phyloP scores from a whole-genome alignment of 139 green algal species.

The Penium margaritaceum region DNA sequence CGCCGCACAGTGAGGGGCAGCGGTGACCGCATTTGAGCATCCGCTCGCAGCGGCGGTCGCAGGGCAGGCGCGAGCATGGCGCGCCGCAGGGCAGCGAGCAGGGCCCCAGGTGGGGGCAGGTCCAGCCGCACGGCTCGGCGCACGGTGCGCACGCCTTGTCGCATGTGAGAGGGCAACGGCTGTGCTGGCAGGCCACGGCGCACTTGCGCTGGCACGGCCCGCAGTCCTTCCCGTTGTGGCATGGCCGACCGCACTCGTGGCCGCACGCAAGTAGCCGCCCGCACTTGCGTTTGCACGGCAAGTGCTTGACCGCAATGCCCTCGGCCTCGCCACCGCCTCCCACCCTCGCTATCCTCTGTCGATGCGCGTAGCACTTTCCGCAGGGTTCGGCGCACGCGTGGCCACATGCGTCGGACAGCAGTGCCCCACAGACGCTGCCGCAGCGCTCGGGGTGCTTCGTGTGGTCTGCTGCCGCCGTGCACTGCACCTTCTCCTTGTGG shows the following conservation, averaged over 20 bases:
- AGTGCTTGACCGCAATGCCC: too few species aligned
- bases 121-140: slow-evolving; percentile 56
- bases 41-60: slow-evolving; percentile 56
- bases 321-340: too few species aligned
- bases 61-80: slow-evolving; percentile 63
- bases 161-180: slow-evolving; percentile 36
- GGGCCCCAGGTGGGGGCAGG: slow-evolving; percentile 52
- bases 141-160: slow-evolving; percentile 53
- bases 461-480: neutral
- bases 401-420: slow-evolving; percentile 1
- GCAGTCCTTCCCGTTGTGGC: slow-evolving; percentile 15
- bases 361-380: too few species aligned
- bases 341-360: too few species aligned
- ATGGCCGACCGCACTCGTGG: slow-evolving; percentile 4
- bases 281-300: slow-evolving; percentile 14
- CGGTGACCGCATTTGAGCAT: slow-evolving; percentile 52
- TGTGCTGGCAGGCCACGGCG: slow-evolving; percentile 33
- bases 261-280: slow-evolving; percentile 21
- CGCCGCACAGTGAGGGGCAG: slow-evolving; percentile 57
- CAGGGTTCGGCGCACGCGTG: slow-evolving; percentile 11
- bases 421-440: neutral
- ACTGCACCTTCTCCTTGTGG: neutral
- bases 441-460: neutral
- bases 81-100: slow-evolving; percentile 61
- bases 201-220: slow-evolving; percentile 15